A percentile compares a stretch with the other conserved stretches of the same genome.
phyloP scores from a whole-genome alignment of 768 basidiomycete species.

The Cystofilobasidium bisporidii region DNA sequence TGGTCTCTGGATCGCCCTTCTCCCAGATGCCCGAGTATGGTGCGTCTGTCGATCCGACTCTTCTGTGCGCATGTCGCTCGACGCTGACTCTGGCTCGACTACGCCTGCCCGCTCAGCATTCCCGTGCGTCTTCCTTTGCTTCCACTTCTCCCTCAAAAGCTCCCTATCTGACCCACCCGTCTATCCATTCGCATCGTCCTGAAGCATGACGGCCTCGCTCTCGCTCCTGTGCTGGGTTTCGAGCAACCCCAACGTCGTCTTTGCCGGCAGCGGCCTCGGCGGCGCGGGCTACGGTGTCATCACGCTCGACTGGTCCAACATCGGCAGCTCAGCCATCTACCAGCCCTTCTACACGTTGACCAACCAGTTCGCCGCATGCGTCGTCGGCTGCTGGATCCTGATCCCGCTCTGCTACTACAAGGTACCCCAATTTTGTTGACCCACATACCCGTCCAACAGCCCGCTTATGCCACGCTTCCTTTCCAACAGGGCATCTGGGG shows the following conservation, averaged over 20 bases:
- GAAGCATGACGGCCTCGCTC: background rate
- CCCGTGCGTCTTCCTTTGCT: background rate
- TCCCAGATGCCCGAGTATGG: background rate
- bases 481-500: conserved; percentile 2
- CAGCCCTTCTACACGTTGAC: conserved; percentile 4
- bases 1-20: background rate
- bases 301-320: conserved; percentile 16
- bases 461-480: too few relatives aligned
- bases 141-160: background rate
- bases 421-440: too few relatives aligned
- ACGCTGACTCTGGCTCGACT: background rate
- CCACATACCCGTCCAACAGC: background rate
- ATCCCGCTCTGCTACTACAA: background rate
- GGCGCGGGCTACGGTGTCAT: background rate
- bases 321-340: conserved; percentile 12
- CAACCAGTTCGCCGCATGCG: background rate
- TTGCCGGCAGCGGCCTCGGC: conserved; percentile 3
- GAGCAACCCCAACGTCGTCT: conserved; percentile 6
- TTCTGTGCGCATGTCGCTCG: background rate
- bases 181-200: background rate
- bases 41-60: background rate
- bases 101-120: too few relatives aligned
- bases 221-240: conserved; percentile 17
- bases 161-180: background rate
- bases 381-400: conserved; percentile 2